Evolutionary conservation across 1,139 yeast genomes (phyloP).

Genomic region (Pichia sp.): DNA sequence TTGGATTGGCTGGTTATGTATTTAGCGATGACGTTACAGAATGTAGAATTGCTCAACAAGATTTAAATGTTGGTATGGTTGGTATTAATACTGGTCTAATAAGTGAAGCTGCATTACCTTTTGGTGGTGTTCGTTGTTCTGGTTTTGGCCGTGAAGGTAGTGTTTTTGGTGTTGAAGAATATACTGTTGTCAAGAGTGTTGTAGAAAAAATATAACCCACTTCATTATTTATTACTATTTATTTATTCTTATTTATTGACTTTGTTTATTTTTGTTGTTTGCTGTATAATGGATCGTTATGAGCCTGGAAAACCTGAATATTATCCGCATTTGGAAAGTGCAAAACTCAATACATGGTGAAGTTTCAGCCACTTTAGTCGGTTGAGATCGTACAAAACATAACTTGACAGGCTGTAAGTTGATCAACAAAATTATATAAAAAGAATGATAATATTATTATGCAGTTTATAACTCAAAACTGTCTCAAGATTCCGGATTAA

Average conservation of each 20-base stretch:
- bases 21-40: slow-evolving; percentile 61
- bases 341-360: not conserved
- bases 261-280: too few species aligned
- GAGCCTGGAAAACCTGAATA: not conserved
- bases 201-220: slow-evolving; percentile 23
- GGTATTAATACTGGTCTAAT: slow-evolving; percentile 70
- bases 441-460: too few species aligned
- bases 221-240: too few species aligned
- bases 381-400: not conserved
- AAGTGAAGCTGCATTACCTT: slow-evolving; percentile 67
- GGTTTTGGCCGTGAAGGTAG: slow-evolving; percentile 86
- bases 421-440: too few species aligned
- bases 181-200: slow-evolving; percentile 57
- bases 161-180: slow-evolving; percentile 68
- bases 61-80: slow-evolving; percentile 74
- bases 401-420: not conserved
- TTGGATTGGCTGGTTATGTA: slow-evolving; percentile 77
- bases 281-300: not conserved
- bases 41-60: slow-evolving; percentile 61
- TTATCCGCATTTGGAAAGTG: too few species aligned
- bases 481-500: not conserved
- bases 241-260: not conserved
- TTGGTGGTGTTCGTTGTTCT: slow-evolving; percentile 75
- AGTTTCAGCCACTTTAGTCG: not conserved
- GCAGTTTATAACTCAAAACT: too few species aligned